Conservation (phyloP, 176 grass and related monocot genomes). For the Cymbopogon citratus region DNA sequence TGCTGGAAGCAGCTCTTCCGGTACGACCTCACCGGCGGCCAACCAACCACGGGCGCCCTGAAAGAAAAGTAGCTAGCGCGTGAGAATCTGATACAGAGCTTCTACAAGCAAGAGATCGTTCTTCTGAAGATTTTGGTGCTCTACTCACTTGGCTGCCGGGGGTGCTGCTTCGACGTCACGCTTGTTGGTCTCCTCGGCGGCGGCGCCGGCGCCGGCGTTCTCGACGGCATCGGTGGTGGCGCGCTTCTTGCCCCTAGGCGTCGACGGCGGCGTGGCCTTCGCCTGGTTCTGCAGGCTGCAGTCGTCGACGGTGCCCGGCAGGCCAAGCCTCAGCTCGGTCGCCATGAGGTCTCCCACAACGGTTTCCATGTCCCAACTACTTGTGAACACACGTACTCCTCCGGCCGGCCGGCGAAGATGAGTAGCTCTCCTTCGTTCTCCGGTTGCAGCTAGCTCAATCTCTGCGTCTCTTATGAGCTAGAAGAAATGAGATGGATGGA, state of each 20-base stretch:
- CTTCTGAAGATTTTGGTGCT: not conserved
- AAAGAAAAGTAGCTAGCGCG: not conserved
- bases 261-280: not conserved
- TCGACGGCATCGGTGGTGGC: conserved; percentile 4
- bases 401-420: not conserved
- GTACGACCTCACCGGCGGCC: conserved; percentile 85
- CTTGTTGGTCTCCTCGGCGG: not conserved
- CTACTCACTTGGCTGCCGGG: conserved; percentile 47
- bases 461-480: no score
- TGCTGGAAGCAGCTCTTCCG: conserved; percentile 70
- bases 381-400: not conserved
- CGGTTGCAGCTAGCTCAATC: not conserved
- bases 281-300: not conserved
- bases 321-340: conserved; percentile 89
- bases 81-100: not conserved
- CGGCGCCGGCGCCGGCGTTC: no score
- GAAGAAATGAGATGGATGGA: not conserved
- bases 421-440: not conserved
- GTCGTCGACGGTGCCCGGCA: conserved; percentile 52
- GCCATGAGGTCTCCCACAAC: conserved; percentile 53
- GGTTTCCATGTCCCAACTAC: conserved; percentile 49
- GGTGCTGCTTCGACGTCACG: conserved; percentile 22
- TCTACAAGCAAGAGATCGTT: not conserved
- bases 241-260: conserved; percentile 44
- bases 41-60: conserved; percentile 84